phyloP scores from a whole-genome alignment of 2,329 filamentous ascomycete genomes.

The Claviceps spartinae region DNA sequence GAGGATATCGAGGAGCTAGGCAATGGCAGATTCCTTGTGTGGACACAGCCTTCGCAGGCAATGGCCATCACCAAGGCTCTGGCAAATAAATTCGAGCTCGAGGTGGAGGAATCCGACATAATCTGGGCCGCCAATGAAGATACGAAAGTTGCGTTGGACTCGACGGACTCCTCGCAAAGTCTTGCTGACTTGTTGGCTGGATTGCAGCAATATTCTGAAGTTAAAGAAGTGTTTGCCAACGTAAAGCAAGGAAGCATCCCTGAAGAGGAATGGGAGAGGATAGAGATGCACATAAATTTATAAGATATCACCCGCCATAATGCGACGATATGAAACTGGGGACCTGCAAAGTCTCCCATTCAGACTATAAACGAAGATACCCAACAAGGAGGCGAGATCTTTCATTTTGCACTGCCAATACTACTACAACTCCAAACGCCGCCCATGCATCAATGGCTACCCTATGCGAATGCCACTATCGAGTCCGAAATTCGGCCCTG shows the following conservation, averaged over 20 bases:
- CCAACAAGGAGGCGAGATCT: neutral
- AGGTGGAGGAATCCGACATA: constrained; percentile 64
- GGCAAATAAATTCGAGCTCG: constrained; percentile 47
- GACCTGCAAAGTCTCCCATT: no score
- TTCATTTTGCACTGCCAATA: neutral
- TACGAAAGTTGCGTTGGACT: constrained; percentile 51
- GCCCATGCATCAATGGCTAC: constrained; percentile 1
- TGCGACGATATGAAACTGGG: neutral
- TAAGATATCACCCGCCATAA: constrained; percentile 5
- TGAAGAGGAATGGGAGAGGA: constrained; percentile 39
- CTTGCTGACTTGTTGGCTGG: constrained; percentile 46
- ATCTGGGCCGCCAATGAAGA: constrained; percentile 77
- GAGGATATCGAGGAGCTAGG: constrained; percentile 56
- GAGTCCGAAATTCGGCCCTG: neutral
- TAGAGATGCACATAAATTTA: constrained; percentile 41
- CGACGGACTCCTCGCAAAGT: constrained; percentile 37
- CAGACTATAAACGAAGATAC: no score
- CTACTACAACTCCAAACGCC: constrained; percentile 4
- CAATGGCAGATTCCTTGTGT: constrained; percentile 55
- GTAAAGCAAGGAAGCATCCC: constrained; percentile 34
- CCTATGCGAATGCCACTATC: neutral
- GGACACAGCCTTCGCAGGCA: constrained; percentile 22
- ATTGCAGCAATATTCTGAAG: constrained; percentile 53
- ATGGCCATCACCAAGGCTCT: constrained; percentile 31
- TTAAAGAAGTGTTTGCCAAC: constrained; percentile 73